phyloP scores from a whole-genome alignment of 2,329 filamentous ascomycete genomes.

The Pestalotiopsis sp. region DNA sequence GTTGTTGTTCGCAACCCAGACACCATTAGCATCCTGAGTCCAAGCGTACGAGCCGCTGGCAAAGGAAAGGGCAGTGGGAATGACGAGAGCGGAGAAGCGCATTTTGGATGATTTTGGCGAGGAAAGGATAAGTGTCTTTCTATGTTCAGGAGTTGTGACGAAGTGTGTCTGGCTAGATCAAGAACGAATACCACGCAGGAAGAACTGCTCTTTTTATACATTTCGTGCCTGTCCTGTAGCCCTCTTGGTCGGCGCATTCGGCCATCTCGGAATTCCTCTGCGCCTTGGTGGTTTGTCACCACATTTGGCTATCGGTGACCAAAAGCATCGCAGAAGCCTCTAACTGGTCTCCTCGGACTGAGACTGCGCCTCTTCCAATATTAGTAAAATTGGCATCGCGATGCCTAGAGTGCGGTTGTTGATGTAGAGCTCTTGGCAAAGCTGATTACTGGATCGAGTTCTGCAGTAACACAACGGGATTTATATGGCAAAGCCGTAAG shows the following conservation, averaged over 20 bases:
- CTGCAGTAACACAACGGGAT: neutral
- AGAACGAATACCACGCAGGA: no score
- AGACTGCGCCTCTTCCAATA: no score
- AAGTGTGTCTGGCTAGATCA: neutral
- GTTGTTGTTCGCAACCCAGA: conserved; percentile 12
- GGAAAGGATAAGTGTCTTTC: neutral
- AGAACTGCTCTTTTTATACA: neutral
- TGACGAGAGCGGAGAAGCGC: neutral
- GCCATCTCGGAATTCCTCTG: no score
- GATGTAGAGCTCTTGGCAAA: neutral
- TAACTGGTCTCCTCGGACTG: no score
- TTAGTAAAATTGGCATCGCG: no score
- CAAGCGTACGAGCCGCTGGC: neutral
- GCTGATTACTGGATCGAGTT: neutral
- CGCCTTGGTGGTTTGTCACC: no score
- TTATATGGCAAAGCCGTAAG: neutral
- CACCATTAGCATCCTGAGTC: neutral
- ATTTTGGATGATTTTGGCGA: neutral
- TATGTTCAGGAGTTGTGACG: neutral
- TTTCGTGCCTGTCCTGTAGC: neutral
- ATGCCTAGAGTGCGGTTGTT: no score
- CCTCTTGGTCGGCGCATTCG: no score
- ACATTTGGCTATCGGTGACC: no score
- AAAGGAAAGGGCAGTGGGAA: conserved; percentile 5
- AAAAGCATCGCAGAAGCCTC: no score